Percentiles rank a stretch among this genome's conserved stretches.
phyloP scores from a whole-genome alignment of 257 asterid genomes.

The Osmanthus fragrans region DNA sequence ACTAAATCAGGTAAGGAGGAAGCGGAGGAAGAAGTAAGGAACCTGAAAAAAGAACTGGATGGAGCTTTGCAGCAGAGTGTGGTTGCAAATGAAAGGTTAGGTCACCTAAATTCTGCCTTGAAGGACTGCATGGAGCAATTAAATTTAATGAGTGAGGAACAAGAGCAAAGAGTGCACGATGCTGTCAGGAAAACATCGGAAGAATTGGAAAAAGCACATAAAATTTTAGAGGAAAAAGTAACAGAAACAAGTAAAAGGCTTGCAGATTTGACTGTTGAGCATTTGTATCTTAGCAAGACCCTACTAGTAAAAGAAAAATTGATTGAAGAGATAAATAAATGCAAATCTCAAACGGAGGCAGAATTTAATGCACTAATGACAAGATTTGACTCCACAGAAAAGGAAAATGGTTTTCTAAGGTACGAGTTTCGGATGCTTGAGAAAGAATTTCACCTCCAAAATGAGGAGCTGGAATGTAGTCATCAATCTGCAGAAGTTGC shows the following conservation, averaged over 20 bases:
- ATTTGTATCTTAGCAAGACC: slow-evolving; percentile 59
- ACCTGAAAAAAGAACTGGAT: slow-evolving; percentile 48
- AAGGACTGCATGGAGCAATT: slow-evolving; percentile 68
- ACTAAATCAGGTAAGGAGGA: slow-evolving; percentile 49
- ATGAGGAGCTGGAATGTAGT: slow-evolving; percentile 56
- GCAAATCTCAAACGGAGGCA: slow-evolving; percentile 50
- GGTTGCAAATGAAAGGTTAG: slow-evolving; percentile 53
- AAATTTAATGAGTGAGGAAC: slow-evolving; percentile 42
- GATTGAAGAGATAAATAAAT: slow-evolving; percentile 50
- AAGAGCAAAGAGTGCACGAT: slow-evolving; percentile 45
- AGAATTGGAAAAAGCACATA: slow-evolving; percentile 48
- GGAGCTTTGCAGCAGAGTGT: slow-evolving; percentile 38
- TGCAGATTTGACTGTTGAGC: slow-evolving; percentile 54
- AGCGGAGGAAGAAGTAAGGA: slow-evolving; percentile 52
- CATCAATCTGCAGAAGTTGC: slow-evolving; percentile 53
- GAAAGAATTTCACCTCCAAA: slow-evolving; percentile 59
- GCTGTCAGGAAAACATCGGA: slow-evolving; percentile 42
- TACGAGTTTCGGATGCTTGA: slow-evolving; percentile 68
- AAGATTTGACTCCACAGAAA: slow-evolving; percentile 65
- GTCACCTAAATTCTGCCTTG: slow-evolving; percentile 58
- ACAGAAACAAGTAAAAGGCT: slow-evolving; percentile 43
- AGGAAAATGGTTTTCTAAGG: slow-evolving; percentile 75
- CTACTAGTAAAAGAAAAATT: slow-evolving; percentile 57
- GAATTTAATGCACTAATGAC: slow-evolving; percentile 66
- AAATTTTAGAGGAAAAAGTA: slow-evolving; percentile 51